A percentile compares a stretch with the other conserved stretches of the same genome.
phyloP scores from a whole-genome alignment of 208 protist species.

The Zelonia costaricensis region DNA sequence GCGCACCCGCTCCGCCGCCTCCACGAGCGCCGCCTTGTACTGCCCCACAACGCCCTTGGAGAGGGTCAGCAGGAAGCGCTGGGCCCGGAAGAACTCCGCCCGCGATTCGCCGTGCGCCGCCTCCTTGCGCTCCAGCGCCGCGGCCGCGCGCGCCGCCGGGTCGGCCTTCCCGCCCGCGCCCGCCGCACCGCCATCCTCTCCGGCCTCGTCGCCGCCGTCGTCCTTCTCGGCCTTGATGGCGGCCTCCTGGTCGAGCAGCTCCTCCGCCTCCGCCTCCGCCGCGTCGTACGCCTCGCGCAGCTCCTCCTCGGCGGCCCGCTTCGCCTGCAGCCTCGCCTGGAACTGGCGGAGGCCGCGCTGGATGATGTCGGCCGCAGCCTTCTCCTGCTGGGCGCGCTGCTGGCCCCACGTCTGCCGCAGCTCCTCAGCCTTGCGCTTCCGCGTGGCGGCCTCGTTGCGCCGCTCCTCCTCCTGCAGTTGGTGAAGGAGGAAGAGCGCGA shows the following conservation, averaged over 20 bases:
- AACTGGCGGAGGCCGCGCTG: conserved; percentile 68
- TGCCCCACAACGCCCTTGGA: conserved; percentile 60
- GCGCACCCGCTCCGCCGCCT: conserved; percentile 53
- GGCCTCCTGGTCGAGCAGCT: conserved; percentile 56
- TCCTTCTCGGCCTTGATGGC: conserved; percentile 12
- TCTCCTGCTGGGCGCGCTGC: conserved; percentile 54
- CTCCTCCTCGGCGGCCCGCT: conserved; percentile 50
- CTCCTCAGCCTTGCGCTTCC: conserved; percentile 40
- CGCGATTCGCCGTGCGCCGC: conserved; percentile 46
- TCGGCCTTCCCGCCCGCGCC: conserved; percentile 16
- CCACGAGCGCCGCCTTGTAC: conserved; percentile 56
- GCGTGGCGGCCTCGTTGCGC: conserved; percentile 23
- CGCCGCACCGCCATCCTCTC: conserved; percentile 12
- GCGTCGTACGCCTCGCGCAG: conserved; percentile 56
- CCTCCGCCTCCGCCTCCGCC: conserved; percentile 65
- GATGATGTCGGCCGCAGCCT: conserved; percentile 71
- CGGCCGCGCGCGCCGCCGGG: conserved; percentile 13
- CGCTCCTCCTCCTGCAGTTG: conserved; percentile 83
- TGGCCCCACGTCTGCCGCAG: conserved; percentile 59
- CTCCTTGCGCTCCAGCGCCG: conserved; percentile 39
- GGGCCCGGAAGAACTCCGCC: conserved; percentile 59
- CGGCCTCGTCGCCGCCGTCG: not conserved
- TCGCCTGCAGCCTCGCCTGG: conserved; percentile 23
- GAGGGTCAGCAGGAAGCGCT: conserved; percentile 74
- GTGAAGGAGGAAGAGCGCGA: conserved; percentile 87